A percentile compares a stretch with the other conserved stretches of the same genome.
These are phyloP conservation scores for Talaromyces stipitatus DNA, from an alignment of 495 filamentous ascomycete species.

Conservation along the genomic window DNA sequence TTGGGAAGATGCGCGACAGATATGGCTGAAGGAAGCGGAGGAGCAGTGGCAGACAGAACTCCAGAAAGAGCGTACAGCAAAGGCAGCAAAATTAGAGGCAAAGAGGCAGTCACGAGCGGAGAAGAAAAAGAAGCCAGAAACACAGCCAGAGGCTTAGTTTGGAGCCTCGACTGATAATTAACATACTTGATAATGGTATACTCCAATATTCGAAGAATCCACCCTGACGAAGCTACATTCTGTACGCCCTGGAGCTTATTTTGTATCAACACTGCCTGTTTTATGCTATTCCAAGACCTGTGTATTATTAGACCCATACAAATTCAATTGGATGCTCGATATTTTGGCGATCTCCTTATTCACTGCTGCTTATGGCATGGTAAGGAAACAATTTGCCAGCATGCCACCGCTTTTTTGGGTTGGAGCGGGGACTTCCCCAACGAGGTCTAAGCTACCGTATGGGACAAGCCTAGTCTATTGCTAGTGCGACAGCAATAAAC, in stretches of 20 bases:
- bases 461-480: neutral
- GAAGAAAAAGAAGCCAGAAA: neutral
- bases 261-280: neutral
- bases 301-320: neutral
- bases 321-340: neutral
- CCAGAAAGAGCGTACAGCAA: neutral
- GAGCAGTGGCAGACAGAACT: neutral
- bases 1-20: constrained; percentile 72
- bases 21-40: constrained; percentile 39
- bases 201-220: neutral
- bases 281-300: neutral
- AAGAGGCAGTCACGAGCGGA: neutral
- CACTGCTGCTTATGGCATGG: no score
- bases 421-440: neutral
- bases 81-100: neutral
- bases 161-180: neutral
- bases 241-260: neutral
- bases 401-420: neutral
- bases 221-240: neutral
- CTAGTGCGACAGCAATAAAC: neutral
- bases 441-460: neutral
- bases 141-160: neutral
- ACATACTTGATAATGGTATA: neutral
- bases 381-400: neutral
- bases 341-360: neutral